phyloP scores from a whole-genome alignment of 352 stramenopile genomes.

The Phytophthora parvispora region DNA sequence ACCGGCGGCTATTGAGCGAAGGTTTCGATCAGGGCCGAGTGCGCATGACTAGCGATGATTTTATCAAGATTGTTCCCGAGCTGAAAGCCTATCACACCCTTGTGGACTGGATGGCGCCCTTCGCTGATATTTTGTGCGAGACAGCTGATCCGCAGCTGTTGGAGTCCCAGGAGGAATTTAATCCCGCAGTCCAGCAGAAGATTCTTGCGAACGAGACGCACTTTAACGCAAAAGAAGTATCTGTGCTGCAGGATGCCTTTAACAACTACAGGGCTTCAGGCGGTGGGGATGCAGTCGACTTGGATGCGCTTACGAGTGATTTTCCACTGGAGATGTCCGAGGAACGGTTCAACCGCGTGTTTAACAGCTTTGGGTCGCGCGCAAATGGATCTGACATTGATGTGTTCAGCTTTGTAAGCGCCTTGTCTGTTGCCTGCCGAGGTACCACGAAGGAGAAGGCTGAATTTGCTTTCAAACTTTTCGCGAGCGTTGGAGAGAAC shows the following conservation, averaged over 20 bases:
- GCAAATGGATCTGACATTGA: slow-evolving; percentile 87
- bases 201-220: slow-evolving; percentile 88
- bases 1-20: slow-evolving; percentile 80
- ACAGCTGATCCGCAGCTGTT: slow-evolving; percentile 80
- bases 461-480: slow-evolving; percentile 85
- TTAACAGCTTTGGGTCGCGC: slow-evolving; percentile 81
- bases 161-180: slow-evolving; percentile 91
- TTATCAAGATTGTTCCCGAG: slow-evolving; percentile 69
- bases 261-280: slow-evolving; percentile 83
- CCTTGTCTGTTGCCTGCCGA: slow-evolving; percentile 80
- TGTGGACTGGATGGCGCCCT: slow-evolving; percentile 87
- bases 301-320: slow-evolving; percentile 80
- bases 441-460: slow-evolving; percentile 79
- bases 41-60: slow-evolving; percentile 79
- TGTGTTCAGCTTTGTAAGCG: slow-evolving; percentile 90
- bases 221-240: slow-evolving; percentile 84
- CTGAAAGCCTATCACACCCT: slow-evolving; percentile 67
- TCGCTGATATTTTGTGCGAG: slow-evolving; percentile 90
- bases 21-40: slow-evolving; percentile 86
- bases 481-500: slow-evolving; percentile 58
- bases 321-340: slow-evolving; percentile 91
- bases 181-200: slow-evolving; percentile 89
- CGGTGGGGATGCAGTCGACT: slow-evolving; percentile 76
- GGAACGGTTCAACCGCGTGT: slow-evolving; percentile 79
- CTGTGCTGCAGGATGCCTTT: slow-evolving; percentile 86